Evolutionary conservation across 2,329 filamentous ascomycete species (phyloP).

Genomic region (Incumbomyces delicatus): DNA sequence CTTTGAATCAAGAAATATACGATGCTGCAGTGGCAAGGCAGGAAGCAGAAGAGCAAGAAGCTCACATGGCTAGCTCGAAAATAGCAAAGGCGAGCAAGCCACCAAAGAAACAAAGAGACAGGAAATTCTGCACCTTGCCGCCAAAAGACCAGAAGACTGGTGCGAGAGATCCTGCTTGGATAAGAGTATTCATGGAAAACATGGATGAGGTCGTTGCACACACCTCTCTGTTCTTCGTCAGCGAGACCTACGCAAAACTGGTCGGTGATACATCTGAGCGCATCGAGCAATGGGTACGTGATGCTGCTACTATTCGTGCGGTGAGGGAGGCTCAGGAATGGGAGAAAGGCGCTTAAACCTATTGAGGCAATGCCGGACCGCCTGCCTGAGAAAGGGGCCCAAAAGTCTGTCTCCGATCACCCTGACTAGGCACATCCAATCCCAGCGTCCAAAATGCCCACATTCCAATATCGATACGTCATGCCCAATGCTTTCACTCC

Average conservation of each 20-base stretch:
- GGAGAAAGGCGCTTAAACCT: not conserved
- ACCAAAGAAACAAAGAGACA: conserved; percentile 43
- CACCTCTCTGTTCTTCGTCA: conserved; percentile 65
- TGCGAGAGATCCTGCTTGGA: conserved; percentile 60
- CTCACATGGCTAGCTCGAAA: not conserved
- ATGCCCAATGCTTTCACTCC: no score
- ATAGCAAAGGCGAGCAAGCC: conserved; percentile 2
- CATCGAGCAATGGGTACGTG: conserved; percentile 60
- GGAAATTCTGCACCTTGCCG: conserved; percentile 71
- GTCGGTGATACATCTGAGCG: conserved; percentile 63
- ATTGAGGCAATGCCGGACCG: no score
- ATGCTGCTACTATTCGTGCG: conserved; percentile 36
- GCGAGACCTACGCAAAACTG: conserved; percentile 63
- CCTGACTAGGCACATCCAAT: no score
- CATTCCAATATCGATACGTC: no score
- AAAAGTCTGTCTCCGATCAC: no score
- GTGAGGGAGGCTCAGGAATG: conserved; percentile 10
- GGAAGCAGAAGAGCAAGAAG: conserved; percentile 12
- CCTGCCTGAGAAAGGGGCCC: no score
- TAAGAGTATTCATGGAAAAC: conserved; percentile 68
- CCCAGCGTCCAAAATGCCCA: no score
- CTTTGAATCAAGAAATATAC: conserved; percentile 13
- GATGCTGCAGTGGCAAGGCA: conserved; percentile 9
- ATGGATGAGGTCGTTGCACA: conserved; percentile 81
- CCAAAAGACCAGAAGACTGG: conserved; percentile 44